Conservation (phyloP, 2,329 filamentous ascomycete genomes). For the Emmonsia crescens region DNA sequence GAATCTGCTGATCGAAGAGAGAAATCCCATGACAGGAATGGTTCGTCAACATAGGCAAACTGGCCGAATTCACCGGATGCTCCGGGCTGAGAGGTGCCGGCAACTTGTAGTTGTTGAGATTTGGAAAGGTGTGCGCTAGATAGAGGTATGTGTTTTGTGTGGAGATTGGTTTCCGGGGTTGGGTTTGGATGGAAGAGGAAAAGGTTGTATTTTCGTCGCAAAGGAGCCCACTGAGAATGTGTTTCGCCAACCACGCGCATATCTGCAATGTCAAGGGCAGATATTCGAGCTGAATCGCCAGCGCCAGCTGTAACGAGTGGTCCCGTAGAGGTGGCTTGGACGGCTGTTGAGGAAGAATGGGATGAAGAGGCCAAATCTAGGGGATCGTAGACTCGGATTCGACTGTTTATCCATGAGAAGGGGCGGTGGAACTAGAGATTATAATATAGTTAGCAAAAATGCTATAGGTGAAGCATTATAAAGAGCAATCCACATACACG, state of each 20-base stretch:
- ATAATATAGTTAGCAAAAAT: slow-evolving; percentile 7
- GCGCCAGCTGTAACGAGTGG: slow-evolving; percentile 31
- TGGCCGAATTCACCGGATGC: slow-evolving; percentile 42
- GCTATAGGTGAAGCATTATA: background rate
- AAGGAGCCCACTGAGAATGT: slow-evolving; percentile 52
- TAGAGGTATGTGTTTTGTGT: slow-evolving; percentile 31
- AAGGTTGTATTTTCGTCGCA: slow-evolving; percentile 54
- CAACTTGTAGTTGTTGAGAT: slow-evolving; percentile 36
- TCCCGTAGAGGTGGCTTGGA: slow-evolving; percentile 35
- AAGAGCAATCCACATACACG: slow-evolving; percentile 26
- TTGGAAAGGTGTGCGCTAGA: slow-evolving; percentile 40
- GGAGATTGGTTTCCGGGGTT: slow-evolving; percentile 24
- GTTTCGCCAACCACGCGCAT: slow-evolving; percentile 55
- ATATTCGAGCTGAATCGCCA: slow-evolving; percentile 41
- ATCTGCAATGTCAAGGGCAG: slow-evolving; percentile 41
- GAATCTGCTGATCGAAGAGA: slow-evolving; percentile 42
- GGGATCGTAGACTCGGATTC: slow-evolving; percentile 47
- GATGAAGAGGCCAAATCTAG: slow-evolving; percentile 25
- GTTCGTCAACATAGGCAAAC: slow-evolving; percentile 53
- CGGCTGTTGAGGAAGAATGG: slow-evolving; percentile 31
- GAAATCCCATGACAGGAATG: slow-evolving; percentile 56
- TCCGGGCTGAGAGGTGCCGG: slow-evolving; percentile 7
- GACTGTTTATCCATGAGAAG: slow-evolving; percentile 53
- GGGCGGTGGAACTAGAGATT: slow-evolving; percentile 45
- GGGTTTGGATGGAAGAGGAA: slow-evolving; percentile 46